These are phyloP conservation scores for Halophytophthora polymorphica DNA, from an alignment of 352 stramenopile genomes.

Conservation along the genomic window DNA sequence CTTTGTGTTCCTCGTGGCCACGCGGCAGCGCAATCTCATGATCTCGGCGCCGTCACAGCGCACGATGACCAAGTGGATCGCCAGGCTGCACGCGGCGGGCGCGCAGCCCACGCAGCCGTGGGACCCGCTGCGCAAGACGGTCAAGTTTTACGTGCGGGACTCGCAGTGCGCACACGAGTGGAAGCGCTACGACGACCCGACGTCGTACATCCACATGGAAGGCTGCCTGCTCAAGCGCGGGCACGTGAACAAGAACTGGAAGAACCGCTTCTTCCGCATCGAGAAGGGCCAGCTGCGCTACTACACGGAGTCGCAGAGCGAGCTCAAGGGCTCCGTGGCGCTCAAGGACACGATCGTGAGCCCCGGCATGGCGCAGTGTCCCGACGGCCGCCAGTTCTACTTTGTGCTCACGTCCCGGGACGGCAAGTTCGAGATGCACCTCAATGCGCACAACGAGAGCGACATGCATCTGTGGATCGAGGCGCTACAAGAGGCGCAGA, in stretches of 20 bases:
- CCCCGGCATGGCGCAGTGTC: slow-evolving; percentile 76
- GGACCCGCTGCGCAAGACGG: slow-evolving; percentile 76
- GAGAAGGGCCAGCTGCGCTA: slow-evolving; percentile 78
- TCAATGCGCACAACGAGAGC: slow-evolving; percentile 77
- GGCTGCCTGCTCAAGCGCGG: slow-evolving; percentile 78
- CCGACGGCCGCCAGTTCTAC: slow-evolving; percentile 80
- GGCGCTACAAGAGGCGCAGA: slow-evolving; percentile 74
- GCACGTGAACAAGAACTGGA: slow-evolving; percentile 87
- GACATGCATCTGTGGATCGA: slow-evolving; percentile 89
- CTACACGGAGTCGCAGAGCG: slow-evolving; percentile 79
- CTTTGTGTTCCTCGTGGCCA: slow-evolving; percentile 81
- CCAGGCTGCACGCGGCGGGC: slow-evolving; percentile 64
- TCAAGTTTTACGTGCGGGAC: slow-evolving; percentile 80
- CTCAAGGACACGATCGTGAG: slow-evolving; percentile 82
- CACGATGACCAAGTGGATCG: slow-evolving; percentile 85
- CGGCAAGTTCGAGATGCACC: slow-evolving; percentile 81
- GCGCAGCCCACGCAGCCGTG: slow-evolving; percentile 63
- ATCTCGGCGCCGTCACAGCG: slow-evolving; percentile 72
- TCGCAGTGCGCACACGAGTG: slow-evolving; percentile 74
- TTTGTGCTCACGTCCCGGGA: slow-evolving; percentile 83
- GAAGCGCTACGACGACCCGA: slow-evolving; percentile 84
- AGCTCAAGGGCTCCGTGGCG: slow-evolving; percentile 65
- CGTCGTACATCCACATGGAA: slow-evolving; percentile 87
- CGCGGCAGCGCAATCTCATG: slow-evolving; percentile 73
- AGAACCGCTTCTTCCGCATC: slow-evolving; percentile 87